Percentiles rank a stretch among this genome's conserved stretches.
Conservation (phyloP, 257 asterid species). For the Misopates orontium region DNA sequence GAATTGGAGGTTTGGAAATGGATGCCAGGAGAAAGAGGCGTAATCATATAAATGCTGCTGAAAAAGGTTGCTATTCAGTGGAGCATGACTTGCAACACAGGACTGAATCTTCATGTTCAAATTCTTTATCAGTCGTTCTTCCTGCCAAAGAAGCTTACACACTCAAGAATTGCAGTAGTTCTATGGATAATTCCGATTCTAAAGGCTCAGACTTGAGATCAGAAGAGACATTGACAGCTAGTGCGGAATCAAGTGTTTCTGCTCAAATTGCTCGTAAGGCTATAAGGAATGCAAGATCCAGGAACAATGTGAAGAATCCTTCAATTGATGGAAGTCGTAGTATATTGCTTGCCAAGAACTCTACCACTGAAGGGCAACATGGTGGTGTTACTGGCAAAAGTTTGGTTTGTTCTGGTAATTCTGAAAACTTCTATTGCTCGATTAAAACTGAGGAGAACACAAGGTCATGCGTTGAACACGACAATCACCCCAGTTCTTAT, state of each 20-base stretch:
- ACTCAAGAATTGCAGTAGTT: conserved; percentile 29
- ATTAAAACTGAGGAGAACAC: conserved; percentile 17
- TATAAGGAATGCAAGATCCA: conserved; percentile 27
- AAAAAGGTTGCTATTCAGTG: conserved; percentile 21
- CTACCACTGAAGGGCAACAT: conserved; percentile 7
- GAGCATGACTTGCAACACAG: conserved; percentile 32
- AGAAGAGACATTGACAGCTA: conserved; percentile 38
- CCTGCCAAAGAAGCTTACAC: conserved; percentile 35
- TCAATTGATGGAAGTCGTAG: conserved; percentile 9
- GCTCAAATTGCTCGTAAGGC: conserved; percentile 37
- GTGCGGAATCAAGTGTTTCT: conserved; percentile 38
- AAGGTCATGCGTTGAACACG: conserved; percentile 17
- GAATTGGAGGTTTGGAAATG: conserved; percentile 25
- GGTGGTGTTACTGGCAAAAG: conserved; percentile 12
- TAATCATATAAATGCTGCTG: conserved; percentile 16
- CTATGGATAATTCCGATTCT: conserved; percentile 35
- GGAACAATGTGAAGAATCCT: conserved; percentile 26
- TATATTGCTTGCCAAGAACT: conserved; percentile 20
- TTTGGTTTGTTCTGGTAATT: conserved; percentile 25
- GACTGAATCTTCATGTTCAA: conserved; percentile 55
- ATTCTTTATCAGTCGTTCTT: conserved; percentile 31
- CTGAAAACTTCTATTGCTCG: conserved; percentile 22
- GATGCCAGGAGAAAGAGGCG: conserved; percentile 4
- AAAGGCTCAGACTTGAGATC: conserved; percentile 31
- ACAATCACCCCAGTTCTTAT: conserved; percentile 14